phyloP scores from a whole-genome alignment of 2,329 filamentous ascomycete genomes.

The Microdochium nivale region DNA sequence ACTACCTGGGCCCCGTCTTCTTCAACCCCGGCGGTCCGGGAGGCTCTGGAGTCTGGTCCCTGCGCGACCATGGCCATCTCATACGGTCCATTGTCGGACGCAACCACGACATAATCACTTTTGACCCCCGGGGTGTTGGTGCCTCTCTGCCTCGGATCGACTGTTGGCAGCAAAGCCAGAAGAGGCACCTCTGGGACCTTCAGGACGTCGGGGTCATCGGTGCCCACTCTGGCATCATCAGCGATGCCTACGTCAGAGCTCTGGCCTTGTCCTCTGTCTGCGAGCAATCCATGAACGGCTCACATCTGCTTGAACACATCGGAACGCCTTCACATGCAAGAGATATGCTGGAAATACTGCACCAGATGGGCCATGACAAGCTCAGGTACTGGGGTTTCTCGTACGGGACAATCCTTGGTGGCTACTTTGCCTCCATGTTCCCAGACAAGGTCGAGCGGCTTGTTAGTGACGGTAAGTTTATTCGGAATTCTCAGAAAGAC shows the following conservation, averaged over 20 bases:
- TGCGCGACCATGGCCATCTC: constrained; percentile 19
- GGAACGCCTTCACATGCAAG: constrained; percentile 35
- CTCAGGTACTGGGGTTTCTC: constrained; percentile 46
- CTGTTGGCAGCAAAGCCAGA: constrained; percentile 37
- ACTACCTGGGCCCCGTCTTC: constrained; percentile 25
- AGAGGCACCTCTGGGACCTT: constrained; percentile 31
- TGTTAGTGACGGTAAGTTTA: constrained; percentile 37
- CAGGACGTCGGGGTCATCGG: constrained; percentile 36
- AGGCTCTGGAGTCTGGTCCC: constrained; percentile 31
- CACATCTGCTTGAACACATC: constrained; percentile 28
- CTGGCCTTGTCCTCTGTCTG: constrained; percentile 33
- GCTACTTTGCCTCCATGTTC: constrained; percentile 41
- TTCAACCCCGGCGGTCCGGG: constrained; percentile 37
- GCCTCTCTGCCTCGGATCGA: constrained; percentile 40
- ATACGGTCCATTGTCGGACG: constrained; percentile 35
- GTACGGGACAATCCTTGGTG: constrained; percentile 44
- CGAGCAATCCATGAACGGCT: constrained; percentile 25
- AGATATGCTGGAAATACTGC: constrained; percentile 38
- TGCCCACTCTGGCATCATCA: constrained; percentile 34
- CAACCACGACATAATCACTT: constrained; percentile 35
- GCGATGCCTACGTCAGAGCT: constrained; percentile 34
- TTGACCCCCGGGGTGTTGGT: constrained; percentile 43
- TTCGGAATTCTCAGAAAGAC: not conserved
- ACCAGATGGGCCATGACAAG: constrained; percentile 29
- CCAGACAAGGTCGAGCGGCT: constrained; percentile 40